phyloP scores from a whole-genome alignment of 768 basidiomycete genomes.

The Termitomyces sp. region DNA sequence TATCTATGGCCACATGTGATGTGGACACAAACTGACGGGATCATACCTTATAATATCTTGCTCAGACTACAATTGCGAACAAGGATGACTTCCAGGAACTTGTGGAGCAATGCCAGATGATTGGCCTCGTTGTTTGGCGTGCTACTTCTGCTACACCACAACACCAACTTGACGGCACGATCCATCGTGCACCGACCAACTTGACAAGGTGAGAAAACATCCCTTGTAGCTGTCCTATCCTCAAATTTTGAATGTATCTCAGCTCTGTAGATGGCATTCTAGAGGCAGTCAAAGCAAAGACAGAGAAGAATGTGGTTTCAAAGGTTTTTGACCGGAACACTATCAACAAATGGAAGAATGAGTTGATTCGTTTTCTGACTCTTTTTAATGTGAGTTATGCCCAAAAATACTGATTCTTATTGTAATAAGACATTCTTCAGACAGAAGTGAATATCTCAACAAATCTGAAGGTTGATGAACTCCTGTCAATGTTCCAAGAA shows the following conservation, averaged over 20 bases:
- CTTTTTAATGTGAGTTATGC: conserved; percentile 9
- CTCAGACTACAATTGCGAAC: conserved; percentile 6
- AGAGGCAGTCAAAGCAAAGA: conserved; percentile 2
- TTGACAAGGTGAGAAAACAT: not conserved
- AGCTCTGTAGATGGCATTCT: not conserved
- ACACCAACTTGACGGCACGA: not conserved
- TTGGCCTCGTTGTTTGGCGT: conserved; percentile 9
- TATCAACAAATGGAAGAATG: conserved; percentile 8
- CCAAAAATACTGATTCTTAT: not conserved
- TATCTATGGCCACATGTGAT: not conserved
- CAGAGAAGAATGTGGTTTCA: not conserved
- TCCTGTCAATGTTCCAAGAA: too few species aligned
- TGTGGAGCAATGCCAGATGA: conserved; percentile 14
- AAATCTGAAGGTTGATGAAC: conserved; percentile 9
- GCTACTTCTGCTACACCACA: not conserved
- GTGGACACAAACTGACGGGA: too few species aligned
- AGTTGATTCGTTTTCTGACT: conserved; percentile 3
- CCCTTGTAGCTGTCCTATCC: not conserved
- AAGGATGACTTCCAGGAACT: conserved; percentile 11
- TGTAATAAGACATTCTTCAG: not conserved
- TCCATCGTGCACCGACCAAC: not conserved
- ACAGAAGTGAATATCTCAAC: conserved; percentile 4
- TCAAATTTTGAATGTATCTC: not conserved
- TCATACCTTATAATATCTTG: not conserved
- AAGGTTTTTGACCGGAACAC: conserved; percentile 11